Evolutionary conservation across 768 basidiomycete genomes (phyloP).

Genomic region (Rhodotorula paludigena): DNA sequence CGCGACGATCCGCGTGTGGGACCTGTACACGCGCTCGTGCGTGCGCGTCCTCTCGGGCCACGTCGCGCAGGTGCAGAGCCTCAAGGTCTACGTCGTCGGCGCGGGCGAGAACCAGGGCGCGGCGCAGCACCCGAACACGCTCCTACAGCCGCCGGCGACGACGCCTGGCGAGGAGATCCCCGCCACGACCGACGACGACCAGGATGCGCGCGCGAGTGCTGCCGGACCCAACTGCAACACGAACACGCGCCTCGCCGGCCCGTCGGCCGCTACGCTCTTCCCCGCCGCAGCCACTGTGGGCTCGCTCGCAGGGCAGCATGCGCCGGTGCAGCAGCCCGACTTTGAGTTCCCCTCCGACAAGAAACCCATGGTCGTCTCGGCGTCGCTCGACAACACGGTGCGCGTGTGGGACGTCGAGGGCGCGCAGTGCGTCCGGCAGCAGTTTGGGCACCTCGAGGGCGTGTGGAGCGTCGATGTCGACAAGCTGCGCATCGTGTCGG

Average conservation of each 20-base stretch:
- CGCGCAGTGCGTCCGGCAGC: slow-evolving; percentile 67
- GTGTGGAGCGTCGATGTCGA: slow-evolving; percentile 90
- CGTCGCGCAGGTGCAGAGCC: slow-evolving; percentile 87
- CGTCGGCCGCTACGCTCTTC: background rate
- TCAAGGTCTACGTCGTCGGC: slow-evolving; percentile 62
- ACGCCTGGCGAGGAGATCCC: slow-evolving; percentile 24
- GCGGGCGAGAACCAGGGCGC: slow-evolving; percentile 47
- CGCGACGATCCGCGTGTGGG: slow-evolving; percentile 89
- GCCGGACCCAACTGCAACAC: slow-evolving; percentile 8
- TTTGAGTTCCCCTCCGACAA: slow-evolving; percentile 43
- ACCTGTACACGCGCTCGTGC: slow-evolving; percentile 71
- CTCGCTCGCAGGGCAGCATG: background rate
- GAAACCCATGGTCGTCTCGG: slow-evolving; percentile 64
- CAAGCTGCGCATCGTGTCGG: slow-evolving; percentile 82
- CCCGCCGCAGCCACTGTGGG: background rate
- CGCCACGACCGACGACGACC: too few species aligned
- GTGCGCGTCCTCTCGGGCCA: slow-evolving; percentile 81
- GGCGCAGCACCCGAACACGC: slow-evolving; percentile 46
- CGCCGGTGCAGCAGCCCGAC: slow-evolving; percentile 19
- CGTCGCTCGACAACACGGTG: slow-evolving; percentile 60
- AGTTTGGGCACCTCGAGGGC: slow-evolving; percentile 95
- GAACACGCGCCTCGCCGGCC: slow-evolving; percentile 3
- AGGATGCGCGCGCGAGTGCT: background rate
- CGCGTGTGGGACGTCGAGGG: slow-evolving; percentile 92
- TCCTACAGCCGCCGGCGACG: slow-evolving; percentile 34